phyloP scores from a whole-genome alignment of 1,284 basidiomycete species.

The Ustilago cynodontis region DNA sequence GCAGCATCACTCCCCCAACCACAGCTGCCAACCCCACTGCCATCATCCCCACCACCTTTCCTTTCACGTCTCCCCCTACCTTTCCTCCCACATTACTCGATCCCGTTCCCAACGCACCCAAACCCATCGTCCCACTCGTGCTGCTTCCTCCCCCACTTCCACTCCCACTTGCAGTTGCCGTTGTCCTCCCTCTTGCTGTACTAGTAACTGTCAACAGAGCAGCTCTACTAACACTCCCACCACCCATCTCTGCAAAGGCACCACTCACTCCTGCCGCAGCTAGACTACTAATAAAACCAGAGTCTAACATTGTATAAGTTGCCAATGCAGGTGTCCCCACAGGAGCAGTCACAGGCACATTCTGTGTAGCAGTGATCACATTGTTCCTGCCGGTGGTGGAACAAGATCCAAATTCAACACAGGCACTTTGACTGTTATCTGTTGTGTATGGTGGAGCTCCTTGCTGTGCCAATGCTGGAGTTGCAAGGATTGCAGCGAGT shows the following conservation, averaged over 20 bases:
- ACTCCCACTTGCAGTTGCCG: background rate
- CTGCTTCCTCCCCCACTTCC: background rate
- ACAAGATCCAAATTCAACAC: conserved; percentile 41
- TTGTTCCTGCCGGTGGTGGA: conserved; percentile 21
- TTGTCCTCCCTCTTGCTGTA: conserved; percentile 10
- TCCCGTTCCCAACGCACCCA: background rate
- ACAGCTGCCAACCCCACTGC: conserved; percentile 8
- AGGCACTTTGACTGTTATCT: conserved; percentile 34
- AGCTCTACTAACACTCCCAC: conserved; percentile 7
- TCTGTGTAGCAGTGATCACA: conserved; percentile 31
- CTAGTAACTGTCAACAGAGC: conserved; percentile 5
- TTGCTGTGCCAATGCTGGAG: conserved; percentile 8
- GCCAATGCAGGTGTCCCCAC: conserved; percentile 41
- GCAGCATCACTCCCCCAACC: background rate
- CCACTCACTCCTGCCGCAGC: conserved; percentile 37
- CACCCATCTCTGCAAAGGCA: conserved; percentile 21
- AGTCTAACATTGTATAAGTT: conserved; percentile 27
- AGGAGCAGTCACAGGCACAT: conserved; percentile 35
- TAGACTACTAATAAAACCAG: conserved; percentile 23
- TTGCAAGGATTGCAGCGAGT: background rate
- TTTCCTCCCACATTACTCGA: background rate
- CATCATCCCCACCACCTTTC: background rate
- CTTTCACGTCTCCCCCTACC: background rate
- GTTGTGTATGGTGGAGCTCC: conserved; percentile 30
- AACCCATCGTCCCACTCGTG: background rate